Evolutionary conservation across 305 asterid genomes (phyloP).

Genomic region (Fraxinus sp.): DNA sequence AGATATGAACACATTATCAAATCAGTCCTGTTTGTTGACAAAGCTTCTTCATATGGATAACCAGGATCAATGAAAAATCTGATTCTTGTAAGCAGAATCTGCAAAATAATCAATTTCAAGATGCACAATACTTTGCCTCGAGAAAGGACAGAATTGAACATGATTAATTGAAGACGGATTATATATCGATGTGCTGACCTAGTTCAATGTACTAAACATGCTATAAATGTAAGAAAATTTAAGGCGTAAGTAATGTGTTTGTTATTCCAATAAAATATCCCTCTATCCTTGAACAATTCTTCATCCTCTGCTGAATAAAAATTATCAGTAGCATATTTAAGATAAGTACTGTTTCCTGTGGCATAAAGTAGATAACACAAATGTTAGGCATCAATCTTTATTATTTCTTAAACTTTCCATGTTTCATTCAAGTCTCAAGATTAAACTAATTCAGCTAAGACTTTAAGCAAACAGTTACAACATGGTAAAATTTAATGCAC

Average conservation of each 20-base stretch:
- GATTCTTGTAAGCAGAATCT: constrained; percentile 52
- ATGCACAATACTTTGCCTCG: background rate
- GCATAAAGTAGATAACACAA: constrained; percentile 15
- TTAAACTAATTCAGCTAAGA: too few species aligned
- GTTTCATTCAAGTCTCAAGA: too few species aligned
- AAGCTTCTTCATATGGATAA: constrained; percentile 55
- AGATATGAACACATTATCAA: constrained; percentile 54
- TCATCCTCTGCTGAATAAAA: constrained; percentile 47
- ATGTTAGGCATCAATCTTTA: too few species aligned
- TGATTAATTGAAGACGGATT: background rate
- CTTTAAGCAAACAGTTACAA: too few species aligned
- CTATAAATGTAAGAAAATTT: background rate
- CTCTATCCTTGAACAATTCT: constrained; percentile 36
- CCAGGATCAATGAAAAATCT: constrained; percentile 54
- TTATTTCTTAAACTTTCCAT: too few species aligned
- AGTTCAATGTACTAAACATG: background rate
- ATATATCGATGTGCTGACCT: background rate
- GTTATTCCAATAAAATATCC: constrained; percentile 51
- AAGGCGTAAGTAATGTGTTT: constrained; percentile 47
- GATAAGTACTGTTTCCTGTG: constrained; percentile 47
- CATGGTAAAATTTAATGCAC: too few species aligned
- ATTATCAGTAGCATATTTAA: constrained; percentile 39
- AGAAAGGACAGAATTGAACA: background rate
- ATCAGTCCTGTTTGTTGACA: constrained; percentile 48
- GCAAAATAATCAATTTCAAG: constrained; percentile 16